Conservation (phyloP, 768 basidiomycete genomes). For the Boletus rex-veris region DNA sequence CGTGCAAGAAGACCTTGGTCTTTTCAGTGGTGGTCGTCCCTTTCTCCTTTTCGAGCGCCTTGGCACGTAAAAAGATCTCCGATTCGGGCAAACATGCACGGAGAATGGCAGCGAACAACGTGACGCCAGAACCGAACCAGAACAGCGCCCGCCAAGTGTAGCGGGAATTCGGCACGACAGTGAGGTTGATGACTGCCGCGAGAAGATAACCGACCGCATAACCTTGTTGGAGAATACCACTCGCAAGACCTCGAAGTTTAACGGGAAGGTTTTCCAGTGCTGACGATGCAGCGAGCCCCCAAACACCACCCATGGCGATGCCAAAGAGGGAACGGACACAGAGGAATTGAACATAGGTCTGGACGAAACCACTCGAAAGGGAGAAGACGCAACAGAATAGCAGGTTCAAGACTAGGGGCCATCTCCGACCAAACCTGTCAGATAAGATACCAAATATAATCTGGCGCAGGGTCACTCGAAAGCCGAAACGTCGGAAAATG, state of each 20-base stretch:
- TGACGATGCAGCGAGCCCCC: slow-evolving; percentile 80
- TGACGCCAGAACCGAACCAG: slow-evolving; percentile 74
- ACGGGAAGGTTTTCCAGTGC: slow-evolving; percentile 88
- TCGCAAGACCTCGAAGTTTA: slow-evolving; percentile 79
- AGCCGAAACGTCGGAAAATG: neutral
- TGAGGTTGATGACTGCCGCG: slow-evolving; percentile 79
- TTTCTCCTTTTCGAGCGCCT: slow-evolving; percentile 45
- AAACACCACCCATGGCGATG: slow-evolving; percentile 85
- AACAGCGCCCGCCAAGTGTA: slow-evolving; percentile 74
- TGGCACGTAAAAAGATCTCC: slow-evolving; percentile 64
- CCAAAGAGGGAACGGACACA: slow-evolving; percentile 82
- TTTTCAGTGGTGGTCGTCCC: slow-evolving; percentile 43
- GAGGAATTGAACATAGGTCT: slow-evolving; percentile 76
- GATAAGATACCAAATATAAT: slow-evolving; percentile 80
- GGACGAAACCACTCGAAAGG: slow-evolving; percentile 76
- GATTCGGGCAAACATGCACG: slow-evolving; percentile 76
- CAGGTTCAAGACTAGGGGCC: slow-evolving; percentile 81
- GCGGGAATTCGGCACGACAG: slow-evolving; percentile 38
- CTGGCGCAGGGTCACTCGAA: slow-evolving; percentile 15
- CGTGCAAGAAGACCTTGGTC: slow-evolving; percentile 68
- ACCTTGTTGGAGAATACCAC: slow-evolving; percentile 84
- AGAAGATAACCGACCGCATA: slow-evolving; percentile 86
- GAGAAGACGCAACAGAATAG: slow-evolving; percentile 68
- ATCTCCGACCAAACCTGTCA: slow-evolving; percentile 90
- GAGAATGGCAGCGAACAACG: slow-evolving; percentile 62